Evolutionary conservation across 257 asterid genomes (phyloP).

Genomic region (Fraxinus quadrangulata): DNA sequence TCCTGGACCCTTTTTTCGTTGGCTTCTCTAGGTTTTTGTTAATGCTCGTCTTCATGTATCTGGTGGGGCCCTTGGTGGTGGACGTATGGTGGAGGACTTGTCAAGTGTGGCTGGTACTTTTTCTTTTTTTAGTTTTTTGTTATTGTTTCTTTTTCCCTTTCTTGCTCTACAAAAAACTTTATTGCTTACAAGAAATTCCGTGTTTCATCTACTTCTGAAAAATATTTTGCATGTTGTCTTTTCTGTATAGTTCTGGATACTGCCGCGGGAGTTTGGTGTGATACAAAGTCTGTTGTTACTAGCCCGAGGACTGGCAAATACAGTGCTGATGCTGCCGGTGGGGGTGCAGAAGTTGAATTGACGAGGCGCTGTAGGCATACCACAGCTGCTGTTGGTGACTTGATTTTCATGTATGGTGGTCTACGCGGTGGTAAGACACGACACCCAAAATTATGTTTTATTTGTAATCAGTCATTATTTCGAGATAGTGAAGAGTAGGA

Average conservation of each 20-base stretch:
- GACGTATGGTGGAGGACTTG: conserved; percentile 99
- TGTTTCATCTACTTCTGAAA: conserved; percentile 9
- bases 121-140: conserved; percentile 14
- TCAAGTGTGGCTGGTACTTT: conserved; percentile 92
- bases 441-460: conserved; percentile 8
- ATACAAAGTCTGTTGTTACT: conserved; percentile 89
- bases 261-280: conserved; percentile 99
- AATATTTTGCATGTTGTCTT: conserved; percentile 18
- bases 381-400: conserved; percentile 95
- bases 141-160: background rate
- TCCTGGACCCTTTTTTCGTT: conserved; percentile 19
- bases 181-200: conserved; percentile 5
- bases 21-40: conserved; percentile 72
- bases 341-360: conserved; percentile 96
- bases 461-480: background rate
- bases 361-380: conserved; percentile 98
- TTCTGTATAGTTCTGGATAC: conserved; percentile 80
- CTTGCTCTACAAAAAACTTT: conserved; percentile 5
- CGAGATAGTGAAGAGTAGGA: background rate
- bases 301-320: conserved; percentile 94
- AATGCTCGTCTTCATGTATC: conserved; percentile 98
- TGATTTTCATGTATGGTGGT: conserved; percentile 93
- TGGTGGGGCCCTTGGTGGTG: conserved; percentile 99
- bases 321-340: conserved; percentile 99
- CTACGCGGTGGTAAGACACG: conserved; percentile 92